A percentile compares a stretch with the other conserved stretches of the same genome.
These are phyloP conservation scores for Globisporangium mamillatum DNA, from an alignment of 352 stramenopile genomes.

Conservation along the genomic window DNA sequence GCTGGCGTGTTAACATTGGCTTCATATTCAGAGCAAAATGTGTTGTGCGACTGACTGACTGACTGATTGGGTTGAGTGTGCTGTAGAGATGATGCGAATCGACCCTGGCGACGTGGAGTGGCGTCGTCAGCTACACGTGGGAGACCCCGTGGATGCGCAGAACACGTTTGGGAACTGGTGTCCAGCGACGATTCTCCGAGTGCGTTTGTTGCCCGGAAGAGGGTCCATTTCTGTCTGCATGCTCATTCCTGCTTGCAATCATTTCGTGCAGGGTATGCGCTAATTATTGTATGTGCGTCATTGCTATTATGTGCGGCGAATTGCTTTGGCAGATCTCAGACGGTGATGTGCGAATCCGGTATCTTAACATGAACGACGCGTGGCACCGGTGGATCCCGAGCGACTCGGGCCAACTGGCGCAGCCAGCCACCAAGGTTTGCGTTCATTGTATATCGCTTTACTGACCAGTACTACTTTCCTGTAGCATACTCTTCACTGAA, in stretches of 20 bases:
- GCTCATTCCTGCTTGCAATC: neutral
- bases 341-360: slow-evolving; percentile 64
- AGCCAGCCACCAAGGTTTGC: slow-evolving; percentile 50
- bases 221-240: neutral
- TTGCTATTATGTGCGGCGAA: neutral
- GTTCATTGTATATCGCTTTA: neutral
- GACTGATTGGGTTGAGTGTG: slow-evolving; percentile 6
- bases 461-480: neutral
- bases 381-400: slow-evolving; percentile 68
- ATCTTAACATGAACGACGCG: slow-evolving; percentile 79
- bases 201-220: slow-evolving; percentile 6
- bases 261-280: neutral
- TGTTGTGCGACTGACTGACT: neutral
- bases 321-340: slow-evolving; percentile 39
- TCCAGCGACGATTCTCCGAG: slow-evolving; percentile 49
- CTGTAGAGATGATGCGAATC: slow-evolving; percentile 79
- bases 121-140: slow-evolving; percentile 62
- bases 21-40: neutral
- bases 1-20: neutral
- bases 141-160: slow-evolving; percentile 67
- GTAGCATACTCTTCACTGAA: neutral
- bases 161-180: slow-evolving; percentile 87
- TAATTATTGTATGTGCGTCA: neutral
- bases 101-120: slow-evolving; percentile 68
- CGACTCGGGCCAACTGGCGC: slow-evolving; percentile 63